Percentiles rank a stretch among this genome's conserved stretches.
Conservation (phyloP, 1,284 basidiomycete genomes). For the Rhodofomes roseus region DNA sequence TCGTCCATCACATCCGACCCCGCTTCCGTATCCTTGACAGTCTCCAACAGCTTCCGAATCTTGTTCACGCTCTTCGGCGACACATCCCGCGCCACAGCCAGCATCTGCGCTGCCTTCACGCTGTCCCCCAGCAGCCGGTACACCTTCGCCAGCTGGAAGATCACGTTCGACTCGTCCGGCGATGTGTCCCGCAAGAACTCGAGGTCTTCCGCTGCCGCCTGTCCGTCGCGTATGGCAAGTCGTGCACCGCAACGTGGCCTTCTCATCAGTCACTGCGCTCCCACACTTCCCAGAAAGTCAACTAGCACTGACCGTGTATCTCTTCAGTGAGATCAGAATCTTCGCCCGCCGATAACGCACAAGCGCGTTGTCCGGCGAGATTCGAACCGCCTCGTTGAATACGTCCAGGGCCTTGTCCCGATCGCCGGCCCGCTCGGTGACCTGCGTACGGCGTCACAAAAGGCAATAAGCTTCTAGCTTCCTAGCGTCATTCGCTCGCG, state of each 20-base stretch:
- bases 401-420: slow-evolving; percentile 68
- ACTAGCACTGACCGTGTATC: slow-evolving; percentile 67
- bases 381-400: slow-evolving; percentile 74
- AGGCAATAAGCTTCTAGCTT: slow-evolving; percentile 4
- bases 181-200: slow-evolving; percentile 74
- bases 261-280: slow-evolving; percentile 23
- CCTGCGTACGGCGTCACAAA: slow-evolving; percentile 41
- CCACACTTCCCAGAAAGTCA: slow-evolving; percentile 13
- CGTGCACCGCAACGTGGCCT: slow-evolving; percentile 24
- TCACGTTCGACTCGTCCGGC: slow-evolving; percentile 91
- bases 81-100: slow-evolving; percentile 85
- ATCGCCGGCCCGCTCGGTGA: slow-evolving; percentile 78
- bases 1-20: slow-evolving; percentile 68
- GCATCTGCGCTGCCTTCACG: slow-evolving; percentile 75
- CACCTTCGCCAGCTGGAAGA: slow-evolving; percentile 91
- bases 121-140: slow-evolving; percentile 78
- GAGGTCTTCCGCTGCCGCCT: slow-evolving; percentile 80
- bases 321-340: slow-evolving; percentile 78
- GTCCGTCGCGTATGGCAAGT: slow-evolving; percentile 17
- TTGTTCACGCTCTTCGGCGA: slow-evolving; percentile 75
- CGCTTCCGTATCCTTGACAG: slow-evolving; percentile 55
- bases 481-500: neutral
- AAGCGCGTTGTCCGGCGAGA: slow-evolving; percentile 81
- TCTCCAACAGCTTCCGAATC: slow-evolving; percentile 73
- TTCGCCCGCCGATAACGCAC: slow-evolving; percentile 89